A percentile compares a stretch with the other conserved stretches of the same genome.
These are phyloP conservation scores for Setomelanomma holmii DNA, from an alignment of 2,329 filamentous ascomycete species.

Conservation along the genomic window DNA sequence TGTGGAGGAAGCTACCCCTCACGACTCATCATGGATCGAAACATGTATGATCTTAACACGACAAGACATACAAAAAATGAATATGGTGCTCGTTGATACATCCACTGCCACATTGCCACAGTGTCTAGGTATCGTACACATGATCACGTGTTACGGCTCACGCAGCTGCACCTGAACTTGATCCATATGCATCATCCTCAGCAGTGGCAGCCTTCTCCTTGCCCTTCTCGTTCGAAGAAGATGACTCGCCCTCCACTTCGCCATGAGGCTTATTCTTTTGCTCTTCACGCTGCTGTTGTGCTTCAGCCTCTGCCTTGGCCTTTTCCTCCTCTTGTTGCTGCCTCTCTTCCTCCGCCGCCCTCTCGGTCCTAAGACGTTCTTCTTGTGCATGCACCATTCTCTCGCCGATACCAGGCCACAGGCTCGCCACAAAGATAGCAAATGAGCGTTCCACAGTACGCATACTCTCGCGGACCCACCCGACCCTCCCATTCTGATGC, in stretches of 20 bases:
- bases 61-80: no score
- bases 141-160: no score
- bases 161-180: no score
- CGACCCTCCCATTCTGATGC: slow-evolving; percentile 34
- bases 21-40: no score
- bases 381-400: slow-evolving; percentile 64
- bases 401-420: slow-evolving; percentile 69
- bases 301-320: slow-evolving; percentile 25
- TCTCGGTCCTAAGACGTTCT: slow-evolving; percentile 49
- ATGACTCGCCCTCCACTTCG: background rate
- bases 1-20: background rate
- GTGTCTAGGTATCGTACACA: no score
- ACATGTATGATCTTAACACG: no score
- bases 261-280: slow-evolving; percentile 4
- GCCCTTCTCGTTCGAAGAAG: slow-evolving; percentile 18
- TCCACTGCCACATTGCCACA: no score
- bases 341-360: slow-evolving; percentile 36
- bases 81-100: no score
- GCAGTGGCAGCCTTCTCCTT: slow-evolving; percentile 21
- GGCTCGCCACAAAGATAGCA: slow-evolving; percentile 68
- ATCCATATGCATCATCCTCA: no score
- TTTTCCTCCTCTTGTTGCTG: slow-evolving; percentile 30
- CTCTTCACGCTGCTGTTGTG: no score
- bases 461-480: slow-evolving; percentile 45
- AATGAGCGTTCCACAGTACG: slow-evolving; percentile 62